Evolutionary conservation across 2,329 filamentous ascomycete genomes (phyloP), one percentile per base, ranked within the genome.

Genomic region (Phyllosticta citriasiana): DNA sequence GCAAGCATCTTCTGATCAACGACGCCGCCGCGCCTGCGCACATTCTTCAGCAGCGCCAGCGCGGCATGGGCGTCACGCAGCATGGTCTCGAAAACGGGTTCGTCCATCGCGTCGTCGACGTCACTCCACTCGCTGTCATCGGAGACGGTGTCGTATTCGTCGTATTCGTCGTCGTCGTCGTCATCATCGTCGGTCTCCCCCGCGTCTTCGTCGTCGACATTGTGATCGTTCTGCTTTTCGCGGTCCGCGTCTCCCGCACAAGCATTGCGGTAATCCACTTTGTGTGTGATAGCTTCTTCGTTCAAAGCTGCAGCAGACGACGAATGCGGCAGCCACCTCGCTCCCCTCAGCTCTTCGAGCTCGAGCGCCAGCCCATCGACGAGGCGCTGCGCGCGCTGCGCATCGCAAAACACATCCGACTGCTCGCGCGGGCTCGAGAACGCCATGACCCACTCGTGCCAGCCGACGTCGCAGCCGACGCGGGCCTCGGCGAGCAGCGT

Each of bases 361-460:
- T 53, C 52, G 9, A 10, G 12, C 2, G 22, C 52, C 3, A 1
- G 4, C 4, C 54, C 47, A 12, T 16, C 35, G 9, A 56, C 35
- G 14, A 50, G 10, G 7, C n/a, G 14, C 1, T 22, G 26, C 12
- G 55, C 59, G 8, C 47, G 40, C 22, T 22, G n/a, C 9, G 54
- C 56, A 24, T 61, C 59, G 14, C 27, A 57, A 5, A 33, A 22
- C 9, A 57, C 26, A 8, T 47, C 53, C 3, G 59, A 54, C 10
- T 47, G 47, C 22, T 61, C 59, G 27, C 40, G 57, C 9, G 40
- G 14, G 0, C 47, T 22, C n/a, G 54, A 51, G 19, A 57, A 61
- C 4, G 59, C 59, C 7, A 57, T 25, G 2, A 61, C 26, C 59
- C 59, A 61, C 14, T 61, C 59, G 7, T 10, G 30, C 59, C 59